Conservation (phyloP, 345 rosid genomes). For the Carallia brachiata region DNA sequence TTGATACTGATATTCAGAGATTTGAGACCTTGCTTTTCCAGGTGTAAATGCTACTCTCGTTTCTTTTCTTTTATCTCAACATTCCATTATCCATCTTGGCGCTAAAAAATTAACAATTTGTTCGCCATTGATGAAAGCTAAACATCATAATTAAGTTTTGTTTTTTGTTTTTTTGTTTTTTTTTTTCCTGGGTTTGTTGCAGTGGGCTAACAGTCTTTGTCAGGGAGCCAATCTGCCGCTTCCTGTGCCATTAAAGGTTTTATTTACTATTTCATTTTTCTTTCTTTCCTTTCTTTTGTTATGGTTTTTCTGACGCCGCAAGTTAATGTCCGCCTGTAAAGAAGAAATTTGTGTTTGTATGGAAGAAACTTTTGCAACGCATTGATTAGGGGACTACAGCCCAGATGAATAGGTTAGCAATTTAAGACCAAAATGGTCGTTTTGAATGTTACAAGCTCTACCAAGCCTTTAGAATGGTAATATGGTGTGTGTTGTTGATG, state of each 20-base stretch:
- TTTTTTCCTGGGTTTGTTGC: conserved; percentile 13
- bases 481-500: too few species aligned
- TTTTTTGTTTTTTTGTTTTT: not conserved
- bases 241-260: conserved; percentile 81
- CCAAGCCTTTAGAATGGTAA: too few species aligned
- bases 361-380: too few species aligned
- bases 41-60: conserved; percentile 28
- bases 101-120: too few species aligned
- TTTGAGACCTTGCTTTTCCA: conserved; percentile 72
- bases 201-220: conserved; percentile 95
- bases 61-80: not conserved
- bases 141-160: not conserved
- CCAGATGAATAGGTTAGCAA: too few species aligned
- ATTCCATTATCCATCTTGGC: too few species aligned
- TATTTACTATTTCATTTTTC: not conserved
- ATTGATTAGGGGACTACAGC: too few species aligned
- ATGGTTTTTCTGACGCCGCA: not conserved
- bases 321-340: not conserved
- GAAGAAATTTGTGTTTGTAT: too few species aligned
- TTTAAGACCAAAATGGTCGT: too few species aligned
- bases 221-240: conserved; percentile 93
- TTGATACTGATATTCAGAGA: conserved; percentile 53
- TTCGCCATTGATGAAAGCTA: not conserved
- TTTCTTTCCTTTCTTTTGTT: not conserved
- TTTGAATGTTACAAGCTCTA: too few species aligned